phyloP scores from a whole-genome alignment of 192 early-diverging fungal genomes.

The Backusella psychrophila region DNA sequence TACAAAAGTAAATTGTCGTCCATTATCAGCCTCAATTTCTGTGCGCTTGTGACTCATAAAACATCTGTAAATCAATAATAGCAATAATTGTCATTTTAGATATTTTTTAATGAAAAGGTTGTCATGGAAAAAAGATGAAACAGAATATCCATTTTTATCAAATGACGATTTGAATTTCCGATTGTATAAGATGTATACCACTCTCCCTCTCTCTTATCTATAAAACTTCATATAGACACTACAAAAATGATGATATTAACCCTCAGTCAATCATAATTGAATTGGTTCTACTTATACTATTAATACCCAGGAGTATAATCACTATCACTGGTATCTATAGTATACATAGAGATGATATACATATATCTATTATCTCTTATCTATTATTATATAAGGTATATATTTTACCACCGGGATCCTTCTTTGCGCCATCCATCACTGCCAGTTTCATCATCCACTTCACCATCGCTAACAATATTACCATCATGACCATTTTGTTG shows the following conservation, averaged over 20 bases:
- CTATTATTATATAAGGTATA: background rate
- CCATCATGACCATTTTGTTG: too few relatives aligned
- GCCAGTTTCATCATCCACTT: too few relatives aligned
- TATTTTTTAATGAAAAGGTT: background rate
- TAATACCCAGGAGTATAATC: background rate
- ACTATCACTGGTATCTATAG: background rate
- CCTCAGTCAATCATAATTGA: background rate
- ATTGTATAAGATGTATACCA: background rate
- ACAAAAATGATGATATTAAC: background rate
- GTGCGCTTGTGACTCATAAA: background rate
- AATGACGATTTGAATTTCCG: background rate
- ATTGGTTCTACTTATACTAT: background rate
- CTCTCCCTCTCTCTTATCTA: background rate
- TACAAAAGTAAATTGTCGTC: background rate
- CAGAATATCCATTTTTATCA: background rate
- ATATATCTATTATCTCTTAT: background rate
- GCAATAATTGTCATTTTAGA: background rate
- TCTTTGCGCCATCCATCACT: too few relatives aligned
- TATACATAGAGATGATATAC: background rate
- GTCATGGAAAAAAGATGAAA: background rate
- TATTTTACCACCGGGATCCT: background rate
- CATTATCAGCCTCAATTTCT: background rate
- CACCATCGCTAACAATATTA: too few relatives aligned
- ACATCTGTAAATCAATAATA: background rate
- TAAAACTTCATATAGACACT: background rate